Evolutionary conservation across 1,139 yeast species (phyloP), one percentile per base, ranked within the genome.

Genomic region (Kluyveromyces sp.): DNA sequence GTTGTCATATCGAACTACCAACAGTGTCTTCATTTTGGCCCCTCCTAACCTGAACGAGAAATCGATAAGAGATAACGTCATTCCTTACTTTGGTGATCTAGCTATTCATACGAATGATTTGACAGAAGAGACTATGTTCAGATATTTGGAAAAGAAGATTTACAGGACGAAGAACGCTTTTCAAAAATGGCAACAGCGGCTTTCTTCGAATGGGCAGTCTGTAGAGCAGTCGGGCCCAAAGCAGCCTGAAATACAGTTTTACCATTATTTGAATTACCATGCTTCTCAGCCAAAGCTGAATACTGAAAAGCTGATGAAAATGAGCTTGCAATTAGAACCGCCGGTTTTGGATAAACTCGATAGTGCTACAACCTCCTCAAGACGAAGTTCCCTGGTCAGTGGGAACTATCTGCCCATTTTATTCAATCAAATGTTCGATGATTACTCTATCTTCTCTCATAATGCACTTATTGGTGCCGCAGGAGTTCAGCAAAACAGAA

Each of bases 11-110:
- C 71, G 72, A 40, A 69, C 77, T 20, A 68, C 69, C 34, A 71
- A 68, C 46, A 66, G 71, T 43, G 64, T 61, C 12, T 61, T 60
- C 39, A 61, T 61, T 20, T 45, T 61, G 25, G 95, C 95, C 0
- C 94, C 96, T 3, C 83, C 94, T 55, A 94, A 94, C 4, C 73
- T 88, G 52, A 95, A 96, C 28, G 77, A 77, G 49, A 70, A 77
- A 1, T 86, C 83, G 55, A 77, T 94, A 0, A 84, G 85, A 56
- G 81, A 80, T 44, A 76, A 78, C 40, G 95, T 86, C 9, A 80
- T 92, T 37, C 96, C 97, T 0, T 89, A 82, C 61, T 89, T 87
- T 68, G 96, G 96, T 16, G 97, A 89, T 58, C 69, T 89, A 46
- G 67, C 56, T 6, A 60, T 61, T 7, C 54, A 52, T 36, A 58